phyloP scores from a whole-genome alignment of 306 rosid genomes.

The Morella rubra region DNA sequence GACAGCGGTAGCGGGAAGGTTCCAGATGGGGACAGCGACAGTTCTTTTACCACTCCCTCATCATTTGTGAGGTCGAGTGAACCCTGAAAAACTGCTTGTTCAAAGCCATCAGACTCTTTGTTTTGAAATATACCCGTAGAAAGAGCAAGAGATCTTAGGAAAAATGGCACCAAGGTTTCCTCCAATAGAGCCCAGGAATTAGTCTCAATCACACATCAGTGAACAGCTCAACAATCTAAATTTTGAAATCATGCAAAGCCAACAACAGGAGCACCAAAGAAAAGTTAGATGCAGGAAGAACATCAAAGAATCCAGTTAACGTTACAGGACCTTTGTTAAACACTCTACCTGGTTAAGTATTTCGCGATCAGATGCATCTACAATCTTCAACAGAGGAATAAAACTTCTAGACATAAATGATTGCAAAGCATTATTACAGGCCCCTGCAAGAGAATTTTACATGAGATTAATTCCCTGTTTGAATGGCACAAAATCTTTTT shows the following conservation, averaged over 20 bases:
- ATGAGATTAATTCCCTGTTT: not conserved
- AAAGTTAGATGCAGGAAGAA: constrained; percentile 7
- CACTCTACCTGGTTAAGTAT: constrained; percentile 66
- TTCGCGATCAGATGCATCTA: constrained; percentile 44
- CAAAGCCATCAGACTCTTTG: constrained; percentile 40
- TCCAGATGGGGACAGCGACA: constrained; percentile 28
- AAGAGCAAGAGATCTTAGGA: constrained; percentile 55
- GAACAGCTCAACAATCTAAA: constrained; percentile 61
- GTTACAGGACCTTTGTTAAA: constrained; percentile 15
- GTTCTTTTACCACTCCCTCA: constrained; percentile 34
- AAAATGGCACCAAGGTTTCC: constrained; percentile 56
- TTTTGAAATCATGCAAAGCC: constrained; percentile 27
- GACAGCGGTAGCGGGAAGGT: constrained; percentile 52
- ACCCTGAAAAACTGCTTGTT: constrained; percentile 25
- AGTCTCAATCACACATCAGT: constrained; percentile 55
- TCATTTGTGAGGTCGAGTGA: constrained; percentile 24
- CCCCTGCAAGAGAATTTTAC: constrained; percentile 41
- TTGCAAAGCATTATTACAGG: constrained; percentile 36
- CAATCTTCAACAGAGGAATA: constrained; percentile 62
- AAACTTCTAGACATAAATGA: constrained; percentile 63
- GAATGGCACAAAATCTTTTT: too few relatives aligned
- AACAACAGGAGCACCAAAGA: constrained; percentile 23
- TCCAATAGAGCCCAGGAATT: constrained; percentile 57
- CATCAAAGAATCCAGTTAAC: constrained; percentile 8
- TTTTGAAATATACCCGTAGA: constrained; percentile 54